phyloP scores from a whole-genome alignment of 768 basidiomycete species.

The Suillus sp. region DNA sequence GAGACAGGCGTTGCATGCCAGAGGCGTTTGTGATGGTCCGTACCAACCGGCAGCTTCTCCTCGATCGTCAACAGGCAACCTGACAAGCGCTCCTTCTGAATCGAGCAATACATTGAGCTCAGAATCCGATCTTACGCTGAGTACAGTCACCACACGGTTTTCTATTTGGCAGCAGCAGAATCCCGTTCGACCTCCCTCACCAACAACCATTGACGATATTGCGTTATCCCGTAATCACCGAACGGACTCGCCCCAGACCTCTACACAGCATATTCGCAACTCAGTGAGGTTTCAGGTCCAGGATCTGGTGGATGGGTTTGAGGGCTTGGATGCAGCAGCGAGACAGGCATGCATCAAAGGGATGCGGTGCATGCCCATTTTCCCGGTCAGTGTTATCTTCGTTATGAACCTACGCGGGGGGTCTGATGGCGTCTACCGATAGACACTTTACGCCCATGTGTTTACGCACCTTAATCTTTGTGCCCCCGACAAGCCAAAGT shows the following conservation, averaged over 20 bases:
- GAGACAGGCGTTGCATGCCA: not conserved
- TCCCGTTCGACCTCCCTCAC: conserved; percentile 13
- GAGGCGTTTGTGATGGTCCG: not conserved
- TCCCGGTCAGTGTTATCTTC: conserved; percentile 20
- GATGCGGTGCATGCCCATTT: conserved; percentile 22
- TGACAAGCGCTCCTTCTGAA: not conserved
- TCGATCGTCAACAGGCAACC: not conserved
- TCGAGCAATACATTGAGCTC: not conserved
- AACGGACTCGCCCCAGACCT: conserved; percentile 25
- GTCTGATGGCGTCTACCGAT: conserved; percentile 5
- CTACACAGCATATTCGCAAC: conserved; percentile 23
- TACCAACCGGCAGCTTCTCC: not conserved
- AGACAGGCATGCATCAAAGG: conserved; percentile 24
- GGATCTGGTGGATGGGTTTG: conserved; percentile 22
- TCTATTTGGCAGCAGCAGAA: conserved; percentile 24
- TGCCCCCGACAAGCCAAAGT: conserved; percentile 21
- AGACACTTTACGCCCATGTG: conserved; percentile 27
- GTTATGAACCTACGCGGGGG: not conserved
- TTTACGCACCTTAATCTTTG: conserved; percentile 32
- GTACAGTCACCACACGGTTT: conserved; percentile 18
- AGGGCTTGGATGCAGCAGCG: conserved; percentile 15
- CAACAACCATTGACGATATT: conserved; percentile 26
- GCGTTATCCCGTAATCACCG: conserved; percentile 26
- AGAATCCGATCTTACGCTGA: conserved; percentile 5
- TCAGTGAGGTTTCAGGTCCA: conserved; percentile 25